phyloP scores from a whole-genome alignment of 2,329 filamentous ascomycete genomes.

The Cladosporium halotolerans region DNA sequence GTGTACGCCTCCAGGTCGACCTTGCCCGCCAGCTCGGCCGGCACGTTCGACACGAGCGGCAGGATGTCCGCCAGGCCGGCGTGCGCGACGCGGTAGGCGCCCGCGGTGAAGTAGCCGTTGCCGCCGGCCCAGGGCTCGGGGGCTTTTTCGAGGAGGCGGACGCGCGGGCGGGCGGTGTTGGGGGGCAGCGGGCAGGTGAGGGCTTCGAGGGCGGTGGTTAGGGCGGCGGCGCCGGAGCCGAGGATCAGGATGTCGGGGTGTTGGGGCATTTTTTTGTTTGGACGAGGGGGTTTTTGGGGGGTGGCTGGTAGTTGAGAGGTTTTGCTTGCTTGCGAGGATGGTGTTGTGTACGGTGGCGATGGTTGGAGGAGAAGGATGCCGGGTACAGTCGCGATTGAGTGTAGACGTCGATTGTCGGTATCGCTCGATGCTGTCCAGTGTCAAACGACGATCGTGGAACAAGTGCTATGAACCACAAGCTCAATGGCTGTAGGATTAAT shows the following conservation, averaged over 20 bases:
- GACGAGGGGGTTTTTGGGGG: neutral
- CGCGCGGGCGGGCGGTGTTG: slow-evolving; percentile 19
- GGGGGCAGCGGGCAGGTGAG: slow-evolving; percentile 20
- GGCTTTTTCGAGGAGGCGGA: slow-evolving; percentile 56
- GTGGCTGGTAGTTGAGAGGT: neutral
- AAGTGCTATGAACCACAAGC: too few species aligned
- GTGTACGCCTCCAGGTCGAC: slow-evolving; percentile 58
- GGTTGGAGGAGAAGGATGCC: too few species aligned
- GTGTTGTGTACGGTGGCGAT: too few species aligned
- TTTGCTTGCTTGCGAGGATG: neutral
- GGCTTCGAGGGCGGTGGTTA: slow-evolving; percentile 54
- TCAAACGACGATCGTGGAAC: too few species aligned
- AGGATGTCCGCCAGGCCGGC: slow-evolving; percentile 51
- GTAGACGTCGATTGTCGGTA: too few species aligned
- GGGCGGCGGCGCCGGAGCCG: slow-evolving; percentile 60
- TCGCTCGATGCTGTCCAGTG: too few species aligned
- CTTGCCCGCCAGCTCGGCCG: slow-evolving; percentile 37
- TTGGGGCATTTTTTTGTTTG: neutral
- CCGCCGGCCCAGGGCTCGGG: slow-evolving; percentile 55
- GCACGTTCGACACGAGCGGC: slow-evolving; percentile 56
- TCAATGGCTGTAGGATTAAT: too few species aligned
- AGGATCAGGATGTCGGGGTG: slow-evolving; percentile 46
- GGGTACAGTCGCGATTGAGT: too few species aligned
- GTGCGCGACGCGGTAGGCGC: slow-evolving; percentile 55
- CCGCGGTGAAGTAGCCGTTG: slow-evolving; percentile 61